These are phyloP conservation scores for Aspergillus nanangensis DNA, from an alignment of 495 filamentous ascomycete genomes.

Conservation along the genomic window DNA sequence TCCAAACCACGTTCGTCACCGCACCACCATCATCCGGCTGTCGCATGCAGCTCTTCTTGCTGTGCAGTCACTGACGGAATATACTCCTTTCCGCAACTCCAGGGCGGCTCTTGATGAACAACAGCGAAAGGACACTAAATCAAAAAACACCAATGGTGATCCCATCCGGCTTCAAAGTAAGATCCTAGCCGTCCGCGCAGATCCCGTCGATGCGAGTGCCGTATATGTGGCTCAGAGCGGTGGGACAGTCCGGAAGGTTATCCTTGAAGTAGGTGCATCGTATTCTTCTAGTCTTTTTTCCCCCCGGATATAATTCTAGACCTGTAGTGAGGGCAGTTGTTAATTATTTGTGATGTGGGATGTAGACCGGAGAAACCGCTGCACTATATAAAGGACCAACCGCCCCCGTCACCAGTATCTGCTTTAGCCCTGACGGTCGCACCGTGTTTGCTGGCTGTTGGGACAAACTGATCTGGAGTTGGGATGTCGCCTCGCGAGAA, in stretches of 20 bases:
- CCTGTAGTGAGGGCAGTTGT: constrained; percentile 6
- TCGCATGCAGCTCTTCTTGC: background rate
- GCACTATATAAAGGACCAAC: constrained; percentile 65
- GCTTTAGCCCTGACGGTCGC: constrained; percentile 55
- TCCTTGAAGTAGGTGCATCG: constrained; percentile 67
- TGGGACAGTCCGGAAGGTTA: constrained; percentile 67
- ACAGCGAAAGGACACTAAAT: constrained; percentile 71
- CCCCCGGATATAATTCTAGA: background rate
- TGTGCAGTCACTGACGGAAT: constrained; percentile 6
- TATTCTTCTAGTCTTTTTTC: constrained; percentile 3
- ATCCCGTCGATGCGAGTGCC: constrained; percentile 56
- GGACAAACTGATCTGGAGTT: constrained; percentile 89
- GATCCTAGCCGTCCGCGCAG: constrained; percentile 68
- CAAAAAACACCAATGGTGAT: constrained; percentile 74
- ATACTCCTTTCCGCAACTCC: constrained; percentile 6
- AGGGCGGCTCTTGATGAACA: constrained; percentile 70
- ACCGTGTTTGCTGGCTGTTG: constrained; percentile 83
- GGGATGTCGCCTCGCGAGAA: constrained; percentile 55
- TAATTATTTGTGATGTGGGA: background rate
- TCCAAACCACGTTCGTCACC: constrained; percentile 74
- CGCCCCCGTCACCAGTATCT: constrained; percentile 74
- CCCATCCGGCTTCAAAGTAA: constrained; percentile 82
- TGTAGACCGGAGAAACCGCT: constrained; percentile 46
- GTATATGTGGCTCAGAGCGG: constrained; percentile 81
- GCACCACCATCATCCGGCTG: constrained; percentile 1